Evolutionary conservation across 192 early-diverging fungal species (phyloP), one percentile per base, ranked within the genome.

Genomic region (Entrophospora sp.): DNA sequence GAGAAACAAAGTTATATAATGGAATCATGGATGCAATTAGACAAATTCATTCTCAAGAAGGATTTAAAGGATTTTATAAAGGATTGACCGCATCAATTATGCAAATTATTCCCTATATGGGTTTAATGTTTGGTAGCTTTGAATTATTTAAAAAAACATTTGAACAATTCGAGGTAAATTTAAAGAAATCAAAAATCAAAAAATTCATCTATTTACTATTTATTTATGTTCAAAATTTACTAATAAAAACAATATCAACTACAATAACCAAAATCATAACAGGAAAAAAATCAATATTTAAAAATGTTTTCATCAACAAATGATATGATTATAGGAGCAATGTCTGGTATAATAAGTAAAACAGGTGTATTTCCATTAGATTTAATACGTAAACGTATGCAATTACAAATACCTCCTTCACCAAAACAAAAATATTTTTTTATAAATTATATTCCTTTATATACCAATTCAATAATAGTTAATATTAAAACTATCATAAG

Each of bases 61-160:
- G 95, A 0, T 24, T 91, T 1, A 59, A 60, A 0, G 95, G 95
- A 7, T 91, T 95, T 45, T 98, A 96, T 66, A 78, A 87, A 38
- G 95, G 95, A 0, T 69, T 95, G 42, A 74, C 83, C 42, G 87
- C 95, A 5, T 81, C 92, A 3, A 72, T 91, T 25, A 71, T 90
- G 13, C 91, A 94, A 75, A 93, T 98, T 30, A 88, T 93, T 72
- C 96, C 96, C 14, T 94, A 95, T 58, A 96, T 96, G 91, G 93
- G 93, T 14, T 76, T 95, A 12, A 82, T 93, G 69, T 98, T 98
- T 82, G 81, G 84, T 38, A 84, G 42, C 30, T 45, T 44, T 44
- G 60, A 44, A 45, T 31, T 46, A 2, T 62, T 31, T 16, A 57
- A 57, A 13, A 57, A 57, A 24, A 36, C 22, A 14, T 57, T 57